Evolutionary conservation across 176 grass and related monocot species (phyloP).

Genomic region (Bolboschoenus planiculmis): DNA sequence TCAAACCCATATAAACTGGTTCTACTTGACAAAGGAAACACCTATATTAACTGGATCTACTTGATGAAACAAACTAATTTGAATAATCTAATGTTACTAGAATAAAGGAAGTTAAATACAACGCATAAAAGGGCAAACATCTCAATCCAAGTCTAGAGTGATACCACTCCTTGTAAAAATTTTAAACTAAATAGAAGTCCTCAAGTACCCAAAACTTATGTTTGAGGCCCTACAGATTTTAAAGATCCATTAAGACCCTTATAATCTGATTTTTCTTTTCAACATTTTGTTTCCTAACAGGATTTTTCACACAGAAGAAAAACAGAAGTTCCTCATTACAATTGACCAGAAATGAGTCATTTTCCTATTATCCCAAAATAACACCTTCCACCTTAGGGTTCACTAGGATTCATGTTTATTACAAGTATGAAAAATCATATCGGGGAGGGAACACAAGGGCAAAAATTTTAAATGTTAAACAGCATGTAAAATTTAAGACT

Average conservation of each 20-base stretch:
- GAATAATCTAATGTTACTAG: background rate
- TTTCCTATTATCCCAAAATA: slow-evolving; percentile 11
- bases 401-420: background rate
- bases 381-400: background rate
- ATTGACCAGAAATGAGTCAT: background rate
- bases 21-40: background rate
- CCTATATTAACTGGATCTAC: too few species aligned
- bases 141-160: background rate
- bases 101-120: slow-evolving; percentile 5
- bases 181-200: background rate
- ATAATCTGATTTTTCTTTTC: too few species aligned
- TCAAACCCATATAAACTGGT: background rate
- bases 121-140: background rate
- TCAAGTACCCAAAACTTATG: background rate
- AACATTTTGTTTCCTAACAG: background rate
- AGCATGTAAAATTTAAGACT: background rate
- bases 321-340: background rate
- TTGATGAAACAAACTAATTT: slow-evolving; percentile 7
- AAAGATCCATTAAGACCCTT: background rate
- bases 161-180: background rate
- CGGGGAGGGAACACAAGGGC: background rate
- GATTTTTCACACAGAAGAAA: background rate
- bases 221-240: background rate
- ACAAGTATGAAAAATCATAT: background rate
- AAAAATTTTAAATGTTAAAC: background rate